Percentiles rank a stretch among this genome's conserved stretches.
Evolutionary conservation across 257 asterid genomes (phyloP).

Genomic region (Fraxinus excelsior): DNA sequence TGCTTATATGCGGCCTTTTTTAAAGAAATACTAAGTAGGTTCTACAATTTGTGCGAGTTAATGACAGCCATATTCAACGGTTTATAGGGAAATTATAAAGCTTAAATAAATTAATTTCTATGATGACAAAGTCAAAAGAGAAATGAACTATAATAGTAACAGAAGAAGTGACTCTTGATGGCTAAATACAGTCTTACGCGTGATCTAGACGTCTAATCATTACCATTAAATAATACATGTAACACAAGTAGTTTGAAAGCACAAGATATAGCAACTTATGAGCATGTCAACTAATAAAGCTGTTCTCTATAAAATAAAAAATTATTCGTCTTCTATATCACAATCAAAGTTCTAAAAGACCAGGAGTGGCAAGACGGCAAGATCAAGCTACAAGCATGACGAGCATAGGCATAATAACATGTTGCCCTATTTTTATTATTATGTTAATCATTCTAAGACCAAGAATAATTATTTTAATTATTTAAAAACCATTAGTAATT

Average conservation of each 20-base stretch:
- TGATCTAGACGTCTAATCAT: not conserved
- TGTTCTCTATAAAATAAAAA: not conserved
- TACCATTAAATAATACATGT: not conserved
- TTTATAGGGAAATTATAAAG: not conserved
- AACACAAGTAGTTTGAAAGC: not conserved
- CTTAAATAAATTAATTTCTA: not conserved
- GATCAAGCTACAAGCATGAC: too few species aligned
- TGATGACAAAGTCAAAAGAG: not conserved
- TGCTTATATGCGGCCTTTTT: conserved; percentile 2
- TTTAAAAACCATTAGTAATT: too few species aligned
- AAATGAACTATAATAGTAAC: not conserved
- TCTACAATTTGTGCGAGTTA: not conserved
- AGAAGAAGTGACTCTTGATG: not conserved
- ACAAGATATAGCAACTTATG: not conserved
- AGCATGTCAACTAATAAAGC: conserved; percentile 2
- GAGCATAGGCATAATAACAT: too few species aligned
- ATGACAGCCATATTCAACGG: not conserved
- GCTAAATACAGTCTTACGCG: not conserved
- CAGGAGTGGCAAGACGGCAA: too few species aligned
- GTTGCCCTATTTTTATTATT: too few species aligned
- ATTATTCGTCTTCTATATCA: conserved; percentile 8
- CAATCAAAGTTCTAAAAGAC: too few species aligned
- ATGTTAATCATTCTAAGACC: too few species aligned
- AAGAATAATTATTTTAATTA: too few species aligned
- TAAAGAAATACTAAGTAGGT: not conserved